Evolutionary conservation across 1,284 basidiomycete species (phyloP), one percentile per base, ranked within the genome.

Genomic region (Heterobasidion parviporum): DNA sequence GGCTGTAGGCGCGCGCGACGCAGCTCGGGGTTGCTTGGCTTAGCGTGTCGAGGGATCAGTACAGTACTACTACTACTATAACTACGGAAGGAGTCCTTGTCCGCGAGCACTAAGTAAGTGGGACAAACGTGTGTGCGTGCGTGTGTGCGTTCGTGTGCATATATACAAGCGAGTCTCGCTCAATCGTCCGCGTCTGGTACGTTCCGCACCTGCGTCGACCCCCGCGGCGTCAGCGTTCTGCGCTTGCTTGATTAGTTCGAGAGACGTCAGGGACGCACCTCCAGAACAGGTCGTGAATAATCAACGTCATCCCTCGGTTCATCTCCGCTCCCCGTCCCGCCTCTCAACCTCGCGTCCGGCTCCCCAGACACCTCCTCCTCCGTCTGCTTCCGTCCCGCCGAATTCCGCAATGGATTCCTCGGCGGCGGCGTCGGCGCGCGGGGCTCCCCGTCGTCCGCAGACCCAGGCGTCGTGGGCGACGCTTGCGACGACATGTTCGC

Each of bases 201-300:
- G n/a, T 41, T 41, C 38, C 38, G 38, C 38, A 41, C 38, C 38
- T 41, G n/a, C 38, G 38, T 6, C 12, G 38, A 41, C 38, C 1
- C n/a, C n/a, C 10, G 10, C 2, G 12, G 38, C 38, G 38, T 41
- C 38, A 41, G 38, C 38, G 38, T n/a, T 12, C 38, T 12, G n/a
- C 10, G 12, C 12, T 41, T 41, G 10, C 38, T 4, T 26, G 26
- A 5, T 26, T 26, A 26, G 26, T 12, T 12, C 38, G 38, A n/a
- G n/a, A 8, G 8, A 41, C 12, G n/a, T 41, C 5, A 41, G 38
- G n/a, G n/a, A 41, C 78, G 61, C 66, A 81, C 84, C 63, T 74
- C 82, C 56, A 86, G 72, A 33, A 84, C 79, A 52, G 75, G 77
- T 50, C 77, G 70, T n/a, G 78, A 78, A 67, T 81, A 79, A 58